Percentiles rank a stretch among this genome's conserved stretches.
phyloP scores from a whole-genome alignment of 2,329 filamentous ascomycete genomes.

The Nannizziopsis arthrosporioides region DNA sequence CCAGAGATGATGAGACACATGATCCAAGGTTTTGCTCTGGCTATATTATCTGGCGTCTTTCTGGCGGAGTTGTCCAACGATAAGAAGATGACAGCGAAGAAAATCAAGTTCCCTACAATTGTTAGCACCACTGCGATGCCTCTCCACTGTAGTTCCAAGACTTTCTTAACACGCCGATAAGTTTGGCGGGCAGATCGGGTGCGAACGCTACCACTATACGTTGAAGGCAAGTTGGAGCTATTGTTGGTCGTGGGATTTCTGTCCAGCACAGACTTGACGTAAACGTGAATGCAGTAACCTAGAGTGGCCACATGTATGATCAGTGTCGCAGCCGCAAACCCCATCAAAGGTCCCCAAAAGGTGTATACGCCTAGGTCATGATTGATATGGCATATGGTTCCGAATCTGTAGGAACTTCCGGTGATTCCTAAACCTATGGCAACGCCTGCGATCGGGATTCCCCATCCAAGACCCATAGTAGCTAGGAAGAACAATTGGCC shows the following conservation, averaged over 20 bases:
- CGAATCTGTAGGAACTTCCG: slow-evolving; percentile 89
- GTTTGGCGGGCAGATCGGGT: slow-evolving; percentile 78
- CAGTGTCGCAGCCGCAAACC: slow-evolving; percentile 63
- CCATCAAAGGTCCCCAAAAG: slow-evolving; percentile 81
- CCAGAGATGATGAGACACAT: slow-evolving; percentile 51
- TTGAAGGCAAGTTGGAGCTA: slow-evolving; percentile 55
- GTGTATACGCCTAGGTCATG: slow-evolving; percentile 68
- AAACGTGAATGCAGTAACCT: slow-evolving; percentile 87
- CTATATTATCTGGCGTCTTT: slow-evolving; percentile 43
- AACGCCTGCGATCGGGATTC: slow-evolving; percentile 64
- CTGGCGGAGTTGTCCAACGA: slow-evolving; percentile 66
- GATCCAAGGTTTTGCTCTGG: slow-evolving; percentile 55
- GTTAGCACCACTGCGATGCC: slow-evolving; percentile 82
- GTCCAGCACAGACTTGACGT: slow-evolving; percentile 71
- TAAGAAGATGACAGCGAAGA: slow-evolving; percentile 86
- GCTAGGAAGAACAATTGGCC: slow-evolving; percentile 82
- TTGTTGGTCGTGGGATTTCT: slow-evolving; percentile 57
- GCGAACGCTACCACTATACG: slow-evolving; percentile 62
- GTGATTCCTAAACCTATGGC: slow-evolving; percentile 68
- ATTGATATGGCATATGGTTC: slow-evolving; percentile 87
- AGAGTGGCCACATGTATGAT: slow-evolving; percentile 77
- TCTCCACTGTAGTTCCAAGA: slow-evolving; percentile 87
- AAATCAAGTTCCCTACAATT: slow-evolving; percentile 82
- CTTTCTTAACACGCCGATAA: slow-evolving; percentile 72
- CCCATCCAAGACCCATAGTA: slow-evolving; percentile 71